Evolutionary conservation across 2,329 filamentous ascomycete species (phyloP).

Genomic region (Domatiomyces globalis): DNA sequence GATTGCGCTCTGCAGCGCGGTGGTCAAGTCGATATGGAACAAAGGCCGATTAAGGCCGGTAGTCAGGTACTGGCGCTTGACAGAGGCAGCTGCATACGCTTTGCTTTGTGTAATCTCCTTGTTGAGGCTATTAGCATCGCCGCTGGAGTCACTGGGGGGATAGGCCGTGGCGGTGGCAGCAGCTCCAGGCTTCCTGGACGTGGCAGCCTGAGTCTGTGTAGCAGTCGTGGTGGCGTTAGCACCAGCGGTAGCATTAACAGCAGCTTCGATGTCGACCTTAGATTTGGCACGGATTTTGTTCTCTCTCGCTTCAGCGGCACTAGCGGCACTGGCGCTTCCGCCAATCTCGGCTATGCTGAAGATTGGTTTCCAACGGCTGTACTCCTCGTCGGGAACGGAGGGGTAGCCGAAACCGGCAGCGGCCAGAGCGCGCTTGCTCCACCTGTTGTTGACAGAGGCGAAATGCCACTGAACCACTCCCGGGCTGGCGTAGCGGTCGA

Average conservation of each 20-base stretch:
- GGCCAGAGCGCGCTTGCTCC: conserved; percentile 82
- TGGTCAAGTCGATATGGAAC: conserved; percentile 87
- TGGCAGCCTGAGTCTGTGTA: conserved; percentile 22
- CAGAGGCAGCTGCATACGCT: conserved; percentile 24
- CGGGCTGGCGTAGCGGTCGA: conserved; percentile 70
- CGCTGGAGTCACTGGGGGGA: conserved; percentile 21
- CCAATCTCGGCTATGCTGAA: conserved; percentile 84
- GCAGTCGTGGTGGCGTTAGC: conserved; percentile 7
- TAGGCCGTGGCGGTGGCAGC: conserved; percentile 3
- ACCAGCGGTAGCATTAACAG: conserved; percentile 8
- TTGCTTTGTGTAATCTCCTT: conserved; percentile 36
- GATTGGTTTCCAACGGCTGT: conserved; percentile 77
- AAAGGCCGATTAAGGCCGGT: conserved; percentile 79
- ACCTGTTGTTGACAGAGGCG: conserved; percentile 81
- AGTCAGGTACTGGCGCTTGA: conserved; percentile 46
- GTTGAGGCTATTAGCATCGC: conserved; percentile 26
- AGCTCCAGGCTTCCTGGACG: conserved; percentile 5
- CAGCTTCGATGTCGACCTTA: conserved; percentile 23
- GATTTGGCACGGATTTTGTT: conserved; percentile 34
- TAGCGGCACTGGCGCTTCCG: conserved; percentile 54
- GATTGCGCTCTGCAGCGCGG: conserved; percentile 74
- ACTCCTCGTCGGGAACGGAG: conserved; percentile 37
- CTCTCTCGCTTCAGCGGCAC: conserved; percentile 48
- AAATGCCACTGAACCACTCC: conserved; percentile 89
- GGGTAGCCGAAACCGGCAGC: conserved; percentile 83